Percentiles rank a stretch among this genome's conserved stretches.
phyloP scores from a whole-genome alignment of 352 stramenopile genomes.

The Phytophthora cactorum region DNA sequence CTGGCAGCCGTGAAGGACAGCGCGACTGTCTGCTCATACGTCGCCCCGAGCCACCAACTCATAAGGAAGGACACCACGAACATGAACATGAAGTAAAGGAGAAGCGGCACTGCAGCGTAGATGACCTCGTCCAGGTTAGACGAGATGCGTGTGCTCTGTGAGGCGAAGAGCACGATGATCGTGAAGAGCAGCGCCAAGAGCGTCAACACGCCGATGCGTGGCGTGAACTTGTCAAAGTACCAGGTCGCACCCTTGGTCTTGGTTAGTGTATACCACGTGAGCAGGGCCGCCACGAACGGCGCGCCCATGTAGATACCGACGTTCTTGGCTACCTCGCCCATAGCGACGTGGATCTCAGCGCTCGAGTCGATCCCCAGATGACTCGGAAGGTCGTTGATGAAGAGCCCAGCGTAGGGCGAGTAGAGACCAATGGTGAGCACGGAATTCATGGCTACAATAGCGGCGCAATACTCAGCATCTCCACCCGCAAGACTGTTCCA shows the following conservation, averaged over 20 bases:
- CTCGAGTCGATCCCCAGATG: constrained; percentile 48
- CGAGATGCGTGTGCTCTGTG: constrained; percentile 65
- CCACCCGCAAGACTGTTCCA: constrained; percentile 67
- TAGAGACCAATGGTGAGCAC: constrained; percentile 69
- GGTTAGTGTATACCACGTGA: constrained; percentile 48
- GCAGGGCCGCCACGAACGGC: constrained; percentile 45
- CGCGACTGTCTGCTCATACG: constrained; percentile 48
- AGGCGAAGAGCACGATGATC: constrained; percentile 72
- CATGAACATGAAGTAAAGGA: constrained; percentile 71
- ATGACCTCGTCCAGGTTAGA: constrained; percentile 61
- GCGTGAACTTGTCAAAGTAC: constrained; percentile 56
- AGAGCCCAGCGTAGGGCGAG: constrained; percentile 60
- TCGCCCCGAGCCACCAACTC: constrained; percentile 38
- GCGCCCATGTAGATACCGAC: constrained; percentile 70
- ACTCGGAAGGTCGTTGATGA: constrained; percentile 56
- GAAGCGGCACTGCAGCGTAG: constrained; percentile 58
- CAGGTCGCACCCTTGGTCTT: constrained; percentile 42
- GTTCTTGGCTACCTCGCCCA: constrained; percentile 55
- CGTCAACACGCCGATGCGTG: constrained; percentile 52
- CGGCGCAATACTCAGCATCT: constrained; percentile 67
- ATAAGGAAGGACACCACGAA: constrained; percentile 52
- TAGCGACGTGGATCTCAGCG: constrained; percentile 44
- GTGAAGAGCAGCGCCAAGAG: constrained; percentile 65
- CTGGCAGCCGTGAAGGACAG: constrained; percentile 74
- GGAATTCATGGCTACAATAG: constrained; percentile 75